Percentiles rank a stretch among this genome's conserved stretches.
Evolutionary conservation across 208 protist genomes (phyloP).

Genomic region (Blechomonas ayalai): DNA sequence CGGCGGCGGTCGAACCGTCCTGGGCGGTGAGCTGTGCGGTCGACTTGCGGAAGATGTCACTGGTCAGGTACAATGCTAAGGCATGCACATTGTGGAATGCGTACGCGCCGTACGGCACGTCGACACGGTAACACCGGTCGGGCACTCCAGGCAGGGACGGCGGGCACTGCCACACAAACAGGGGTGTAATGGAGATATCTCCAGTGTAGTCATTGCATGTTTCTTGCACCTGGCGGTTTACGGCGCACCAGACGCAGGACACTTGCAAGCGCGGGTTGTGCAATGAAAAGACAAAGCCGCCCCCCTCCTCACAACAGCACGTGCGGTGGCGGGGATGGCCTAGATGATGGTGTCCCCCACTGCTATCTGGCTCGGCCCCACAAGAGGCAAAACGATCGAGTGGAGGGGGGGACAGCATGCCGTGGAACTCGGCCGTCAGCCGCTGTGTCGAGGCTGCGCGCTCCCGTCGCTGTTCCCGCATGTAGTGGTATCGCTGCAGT

Average conservation of each 20-base stretch:
- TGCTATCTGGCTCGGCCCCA: not conserved
- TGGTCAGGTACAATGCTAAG: slow-evolving; percentile 43
- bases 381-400: not conserved
- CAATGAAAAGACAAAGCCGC: slow-evolving; percentile 54
- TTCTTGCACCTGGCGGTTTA: slow-evolving; percentile 29
- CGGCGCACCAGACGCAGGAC: slow-evolving; percentile 66
- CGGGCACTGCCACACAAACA: slow-evolving; percentile 51
- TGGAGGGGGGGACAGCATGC: slow-evolving; percentile 8
- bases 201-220: slow-evolving; percentile 15
- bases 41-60: slow-evolving; percentile 59
- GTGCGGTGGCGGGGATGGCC: slow-evolving; percentile 1
- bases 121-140: slow-evolving; percentile 36
- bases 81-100: slow-evolving; percentile 41
- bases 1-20: slow-evolving; percentile 3
- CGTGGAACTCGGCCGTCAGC: slow-evolving; percentile 40
- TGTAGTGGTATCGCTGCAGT: slow-evolving; percentile 65
- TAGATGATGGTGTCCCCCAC: not conserved
- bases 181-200: slow-evolving; percentile 26
- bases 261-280: slow-evolving; percentile 53
- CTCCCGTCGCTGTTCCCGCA: slow-evolving; percentile 38
- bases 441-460: slow-evolving; percentile 29
- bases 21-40: slow-evolving; percentile 16
- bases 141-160: slow-evolving; percentile 62
- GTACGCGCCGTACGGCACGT: slow-evolving; percentile 49
- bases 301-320: slow-evolving; percentile 53